Evolutionary conservation across 140 eudicot species (phyloP), one percentile per base, ranked within the genome.

Genomic region (Flaveria floridana): DNA sequence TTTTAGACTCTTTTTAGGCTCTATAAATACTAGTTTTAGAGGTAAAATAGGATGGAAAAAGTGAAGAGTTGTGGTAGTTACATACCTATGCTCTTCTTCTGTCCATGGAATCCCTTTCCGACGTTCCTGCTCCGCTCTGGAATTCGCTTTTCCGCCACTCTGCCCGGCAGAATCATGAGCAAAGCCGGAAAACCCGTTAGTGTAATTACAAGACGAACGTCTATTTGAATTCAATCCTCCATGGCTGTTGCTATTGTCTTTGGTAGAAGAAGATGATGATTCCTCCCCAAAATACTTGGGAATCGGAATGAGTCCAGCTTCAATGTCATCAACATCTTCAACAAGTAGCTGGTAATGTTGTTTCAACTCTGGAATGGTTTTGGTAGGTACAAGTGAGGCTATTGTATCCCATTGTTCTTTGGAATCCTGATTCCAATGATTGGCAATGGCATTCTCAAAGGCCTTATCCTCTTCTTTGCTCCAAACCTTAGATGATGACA

Each of bases 91-190:
- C 80, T 92, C 97, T 82, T 92, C 97, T 78, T 92, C 96, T 0
- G 97, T 92, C 96, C 97, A 91, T 0, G 97, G 96, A 71, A 91
- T 91, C 69, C 97, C 97, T 84, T 91, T 91, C 20, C 96, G 85
- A 3, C 96, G 88, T 63, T 92, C 97, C 73, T 94, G 99, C 41
- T 94, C 99, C 8, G 85, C 76, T 37, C 86, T 80, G 9, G 95
- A 87, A 28, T 72, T 83, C 53, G 81, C 89, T 44, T 86, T 86
- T 7, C 86, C 83, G 15, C 80, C 51, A 21, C 82, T 73, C 30
- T 73, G 82, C 7, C 82, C 80, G 0, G 78, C n/a, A 0, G 89
- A 73, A 23, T 86, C 92, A 8, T 75, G 84, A 28, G 80, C 83
- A 10, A 84, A 82, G 1, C 87, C 90, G 0, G 96, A 77, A 42